Conservation (phyloP, 306 rosid genomes). For the Adenanthera pavonina region DNA sequence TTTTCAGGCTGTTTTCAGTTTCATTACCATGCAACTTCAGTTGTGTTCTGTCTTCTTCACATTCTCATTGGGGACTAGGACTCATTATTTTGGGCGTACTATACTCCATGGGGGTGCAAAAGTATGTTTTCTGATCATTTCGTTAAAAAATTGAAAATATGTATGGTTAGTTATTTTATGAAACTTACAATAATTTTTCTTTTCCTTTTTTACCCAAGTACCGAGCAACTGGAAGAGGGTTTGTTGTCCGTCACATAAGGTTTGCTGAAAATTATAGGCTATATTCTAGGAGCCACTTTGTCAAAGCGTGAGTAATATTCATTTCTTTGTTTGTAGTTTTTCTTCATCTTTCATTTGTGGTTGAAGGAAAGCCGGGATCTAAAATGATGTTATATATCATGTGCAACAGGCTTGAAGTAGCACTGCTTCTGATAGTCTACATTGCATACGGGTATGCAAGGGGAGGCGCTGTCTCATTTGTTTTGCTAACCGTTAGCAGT, state of each 20-base stretch:
- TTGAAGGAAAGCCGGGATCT: slow-evolving; percentile 26
- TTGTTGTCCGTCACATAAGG: slow-evolving; percentile 92
- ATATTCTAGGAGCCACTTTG: slow-evolving; percentile 94
- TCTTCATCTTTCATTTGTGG: slow-evolving; percentile 8
- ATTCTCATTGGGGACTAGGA: slow-evolving; percentile 91
- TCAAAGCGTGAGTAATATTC: slow-evolving; percentile 83
- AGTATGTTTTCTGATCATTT: slow-evolving; percentile 50
- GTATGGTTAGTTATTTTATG: slow-evolving; percentile 1
- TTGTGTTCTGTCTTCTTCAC: slow-evolving; percentile 98
- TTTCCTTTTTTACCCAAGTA: slow-evolving; percentile 59
- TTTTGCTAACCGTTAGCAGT: slow-evolving; percentile 89
- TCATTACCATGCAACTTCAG: slow-evolving; percentile 97
- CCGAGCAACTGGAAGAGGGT: slow-evolving; percentile 99
- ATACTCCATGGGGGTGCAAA: slow-evolving; percentile 99
- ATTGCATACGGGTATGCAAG: slow-evolving; percentile 76
- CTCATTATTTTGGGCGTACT: slow-evolving; percentile 98
- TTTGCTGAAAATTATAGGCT: slow-evolving; percentile 97
- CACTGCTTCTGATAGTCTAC: slow-evolving; percentile 81
- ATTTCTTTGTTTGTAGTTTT: slow-evolving; percentile 21
- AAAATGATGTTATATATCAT: slow-evolving; percentile 29
- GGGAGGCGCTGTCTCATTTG: slow-evolving; percentile 85
- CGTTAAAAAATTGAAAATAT: background rate
- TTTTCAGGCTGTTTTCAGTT: slow-evolving; percentile 92
- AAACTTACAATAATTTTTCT: background rate
- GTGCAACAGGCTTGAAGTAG: slow-evolving; percentile 85